Evolutionary conservation across 768 basidiomycete species (phyloP).

Genomic region (Collybiopsis luxurians): DNA sequence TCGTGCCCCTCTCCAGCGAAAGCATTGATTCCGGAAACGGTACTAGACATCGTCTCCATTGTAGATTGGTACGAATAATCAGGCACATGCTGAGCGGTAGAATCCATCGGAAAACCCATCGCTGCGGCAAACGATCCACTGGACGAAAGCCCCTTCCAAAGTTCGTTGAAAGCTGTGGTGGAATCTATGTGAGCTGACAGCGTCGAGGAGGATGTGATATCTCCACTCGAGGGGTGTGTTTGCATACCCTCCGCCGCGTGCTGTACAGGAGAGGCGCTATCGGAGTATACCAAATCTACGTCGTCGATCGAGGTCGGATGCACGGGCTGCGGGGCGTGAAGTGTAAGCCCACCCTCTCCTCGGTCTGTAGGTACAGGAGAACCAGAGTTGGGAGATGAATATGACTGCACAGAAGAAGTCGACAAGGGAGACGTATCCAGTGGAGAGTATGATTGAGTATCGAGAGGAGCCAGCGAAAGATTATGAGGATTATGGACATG

Average conservation of each 20-base stretch:
- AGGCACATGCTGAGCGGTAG: background rate
- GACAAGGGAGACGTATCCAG: conserved; percentile 12
- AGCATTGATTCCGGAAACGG: background rate
- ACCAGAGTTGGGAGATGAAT: conserved; percentile 40
- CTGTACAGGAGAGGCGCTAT: background rate
- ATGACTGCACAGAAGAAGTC: conserved; percentile 15
- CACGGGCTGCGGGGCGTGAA: background rate
- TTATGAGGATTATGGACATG: background rate
- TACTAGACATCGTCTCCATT: background rate
- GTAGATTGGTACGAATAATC: background rate
- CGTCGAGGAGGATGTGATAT: background rate
- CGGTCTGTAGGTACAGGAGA: conserved; percentile 28
- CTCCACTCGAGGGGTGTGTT: background rate
- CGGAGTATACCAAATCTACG: background rate
- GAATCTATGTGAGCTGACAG: background rate
- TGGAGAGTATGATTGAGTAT: conserved; percentile 5
- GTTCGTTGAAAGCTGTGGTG: background rate
- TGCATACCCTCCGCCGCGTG: background rate
- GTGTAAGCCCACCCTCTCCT: conserved; percentile 19
- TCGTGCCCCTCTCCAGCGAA: background rate
- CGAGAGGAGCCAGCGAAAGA: background rate
- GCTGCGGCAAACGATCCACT: conserved; percentile 1
- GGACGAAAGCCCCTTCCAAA: conserved; percentile 6
- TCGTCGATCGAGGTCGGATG: background rate
- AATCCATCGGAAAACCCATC: background rate